Evolutionary conservation across 2,329 filamentous ascomycete genomes (phyloP), one percentile per base, ranked within the genome.

Genomic region (Neodidymelliopsis sp.): DNA sequence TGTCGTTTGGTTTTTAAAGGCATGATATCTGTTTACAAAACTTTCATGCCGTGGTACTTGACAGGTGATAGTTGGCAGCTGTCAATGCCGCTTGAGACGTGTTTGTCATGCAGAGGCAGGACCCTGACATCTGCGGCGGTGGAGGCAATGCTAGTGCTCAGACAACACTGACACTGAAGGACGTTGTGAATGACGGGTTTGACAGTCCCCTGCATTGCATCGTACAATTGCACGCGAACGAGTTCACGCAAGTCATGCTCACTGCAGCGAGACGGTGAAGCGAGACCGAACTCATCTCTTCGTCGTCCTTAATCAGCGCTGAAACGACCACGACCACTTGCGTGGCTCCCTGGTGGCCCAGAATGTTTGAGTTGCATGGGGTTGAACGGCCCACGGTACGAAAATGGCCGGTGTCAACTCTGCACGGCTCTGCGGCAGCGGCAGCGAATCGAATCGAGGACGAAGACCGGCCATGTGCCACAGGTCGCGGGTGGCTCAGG

Each of bases 401-500:
- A 30, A 50, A 45, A 40, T 27, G 36, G 47, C 28, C 13, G 28
- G 30, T 40, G 29, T 50, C 40, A 30, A 40, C 18, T 29, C 23
- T 29, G 40, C 29, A 39, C 40, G 47, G 47, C 35, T 41, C n/a
- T 50, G 40, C 35, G 47, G 40, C 35, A 30, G 34, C 47, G 34
- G 28, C 22, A 39, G 19, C 40, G 36, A 40, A 44, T 45, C 35
- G 47, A 35, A 45, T 44, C 24, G 19, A 39, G 40, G 29, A 24
- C 34, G 16, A 50, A 45, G 29, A 30, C 47, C 47, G 47, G 9
- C 12, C 24, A n/a, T 50, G 47, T 47, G 43, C 49, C 49, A 52
- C 49, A 52, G 33, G 29, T 40, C 23, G 34, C 39, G 39, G 28
- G 49, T 51, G 48, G 52, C 46, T 53, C 56, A 56, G 39, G 39